These are phyloP conservation scores for Phytopythium cucurbitacearum DNA, from an alignment of 352 stramenopile species.

Conservation along the genomic window DNA sequence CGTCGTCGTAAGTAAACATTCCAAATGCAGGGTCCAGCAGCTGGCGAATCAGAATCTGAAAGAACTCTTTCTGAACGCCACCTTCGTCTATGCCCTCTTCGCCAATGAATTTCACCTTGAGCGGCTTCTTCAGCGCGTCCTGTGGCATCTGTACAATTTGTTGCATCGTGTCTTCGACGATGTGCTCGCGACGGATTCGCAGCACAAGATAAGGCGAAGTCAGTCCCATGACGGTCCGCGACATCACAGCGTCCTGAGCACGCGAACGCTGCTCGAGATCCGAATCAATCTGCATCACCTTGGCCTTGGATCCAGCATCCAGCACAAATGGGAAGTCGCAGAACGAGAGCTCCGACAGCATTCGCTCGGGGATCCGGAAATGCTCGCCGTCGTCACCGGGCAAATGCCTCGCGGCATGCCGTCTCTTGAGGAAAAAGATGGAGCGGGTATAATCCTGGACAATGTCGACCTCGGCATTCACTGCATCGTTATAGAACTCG, in stretches of 20 bases:
- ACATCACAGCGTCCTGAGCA: slow-evolving; percentile 50
- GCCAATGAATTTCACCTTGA: slow-evolving; percentile 82
- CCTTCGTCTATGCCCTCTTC: slow-evolving; percentile 82
- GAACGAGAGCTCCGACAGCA: slow-evolving; percentile 77
- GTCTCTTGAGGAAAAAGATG: slow-evolving; percentile 70
- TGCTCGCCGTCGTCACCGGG: no score
- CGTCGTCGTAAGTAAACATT: slow-evolving; percentile 80
- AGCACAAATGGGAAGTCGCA: slow-evolving; percentile 80
- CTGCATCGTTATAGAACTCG: slow-evolving; percentile 81
- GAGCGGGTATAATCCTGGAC: slow-evolving; percentile 73
- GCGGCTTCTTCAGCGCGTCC: slow-evolving; percentile 65
- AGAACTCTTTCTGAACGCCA: slow-evolving; percentile 80
- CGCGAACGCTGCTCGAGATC: slow-evolving; percentile 63
- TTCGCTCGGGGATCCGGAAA: slow-evolving; percentile 31
- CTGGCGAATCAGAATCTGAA: slow-evolving; percentile 75
- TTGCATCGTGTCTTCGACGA: slow-evolving; percentile 74
- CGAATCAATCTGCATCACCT: slow-evolving; percentile 72
- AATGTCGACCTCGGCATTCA: slow-evolving; percentile 81
- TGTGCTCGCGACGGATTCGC: slow-evolving; percentile 59
- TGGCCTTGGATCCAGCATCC: slow-evolving; percentile 74
- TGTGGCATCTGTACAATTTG: slow-evolving; percentile 53
- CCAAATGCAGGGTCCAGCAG: slow-evolving; percentile 69
- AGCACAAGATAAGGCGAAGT: slow-evolving; percentile 61
- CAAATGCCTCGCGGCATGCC: slow-evolving; percentile 16
- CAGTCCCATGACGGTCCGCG: slow-evolving; percentile 22